Conservation (phyloP, 2,329 filamentous ascomycete species). For the Beauveria medogensis region DNA sequence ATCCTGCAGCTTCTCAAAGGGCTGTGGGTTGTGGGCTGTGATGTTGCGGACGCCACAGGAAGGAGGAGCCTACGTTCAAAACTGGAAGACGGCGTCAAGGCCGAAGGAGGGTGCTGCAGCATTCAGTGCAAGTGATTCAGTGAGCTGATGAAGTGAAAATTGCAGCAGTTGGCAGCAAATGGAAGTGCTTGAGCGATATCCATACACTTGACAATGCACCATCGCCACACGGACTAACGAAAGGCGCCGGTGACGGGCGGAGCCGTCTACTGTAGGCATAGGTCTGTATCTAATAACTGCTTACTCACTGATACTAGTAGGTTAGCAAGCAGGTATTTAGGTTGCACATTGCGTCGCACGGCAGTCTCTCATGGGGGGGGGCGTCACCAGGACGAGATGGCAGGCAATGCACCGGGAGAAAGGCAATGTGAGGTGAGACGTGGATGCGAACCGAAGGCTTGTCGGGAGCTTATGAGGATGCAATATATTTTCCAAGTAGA, state of each 20-base stretch:
- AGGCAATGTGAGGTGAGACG: background rate
- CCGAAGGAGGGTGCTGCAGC: background rate
- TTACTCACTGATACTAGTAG: background rate
- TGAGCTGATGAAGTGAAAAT: background rate
- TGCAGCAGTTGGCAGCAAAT: background rate
- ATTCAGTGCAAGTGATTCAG: background rate
- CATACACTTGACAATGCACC: background rate
- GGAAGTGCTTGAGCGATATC: too few relatives aligned
- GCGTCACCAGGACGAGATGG: background rate
- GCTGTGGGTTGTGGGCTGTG: background rate
- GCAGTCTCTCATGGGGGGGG: background rate
- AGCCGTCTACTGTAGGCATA: background rate
- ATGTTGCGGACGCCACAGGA: background rate
- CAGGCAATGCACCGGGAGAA: background rate
- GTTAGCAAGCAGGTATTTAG: background rate
- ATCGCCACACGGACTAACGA: background rate
- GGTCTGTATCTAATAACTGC: too few relatives aligned
- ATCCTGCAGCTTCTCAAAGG: background rate
- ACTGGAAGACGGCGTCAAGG: too few relatives aligned
- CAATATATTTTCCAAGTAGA: background rate
- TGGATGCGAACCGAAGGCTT: slow-evolving; percentile 2
- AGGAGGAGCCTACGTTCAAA: background rate
- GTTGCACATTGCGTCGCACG: background rate
- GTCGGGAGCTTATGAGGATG: background rate
- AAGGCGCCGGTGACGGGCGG: background rate